phyloP scores from a whole-genome alignment of 768 basidiomycete genomes.

The Suillus paluster region DNA sequence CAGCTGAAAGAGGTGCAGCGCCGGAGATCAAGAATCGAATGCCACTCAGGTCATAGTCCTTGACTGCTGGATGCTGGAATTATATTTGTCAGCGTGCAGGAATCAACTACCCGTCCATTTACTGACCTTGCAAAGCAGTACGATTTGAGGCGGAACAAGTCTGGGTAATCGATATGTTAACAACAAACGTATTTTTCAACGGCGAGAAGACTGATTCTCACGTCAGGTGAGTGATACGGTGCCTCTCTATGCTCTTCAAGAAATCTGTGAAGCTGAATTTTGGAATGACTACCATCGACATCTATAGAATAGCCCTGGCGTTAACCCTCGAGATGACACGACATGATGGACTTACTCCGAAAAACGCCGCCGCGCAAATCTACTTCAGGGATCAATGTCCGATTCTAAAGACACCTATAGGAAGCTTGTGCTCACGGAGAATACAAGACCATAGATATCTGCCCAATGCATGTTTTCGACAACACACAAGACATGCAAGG shows the following conservation, averaged over 20 bases:
- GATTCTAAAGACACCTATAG: slow-evolving; percentile 2
- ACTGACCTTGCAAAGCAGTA: slow-evolving; percentile 66
- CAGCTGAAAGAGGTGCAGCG: slow-evolving; percentile 66
- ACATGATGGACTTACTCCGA: slow-evolving; percentile 44
- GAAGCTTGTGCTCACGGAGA: slow-evolving; percentile 45
- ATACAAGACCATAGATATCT: slow-evolving; percentile 67
- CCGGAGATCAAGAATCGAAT: slow-evolving; percentile 61
- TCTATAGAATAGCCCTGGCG: slow-evolving; percentile 34
- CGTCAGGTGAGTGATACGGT: slow-evolving; percentile 62
- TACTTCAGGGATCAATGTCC: slow-evolving; percentile 20
- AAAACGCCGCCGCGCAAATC: slow-evolving; percentile 58
- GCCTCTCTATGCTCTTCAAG: slow-evolving; percentile 60
- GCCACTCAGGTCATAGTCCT: slow-evolving; percentile 52
- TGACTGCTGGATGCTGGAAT: slow-evolving; percentile 52
- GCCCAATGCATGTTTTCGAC: not conserved
- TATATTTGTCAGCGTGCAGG: not conserved
- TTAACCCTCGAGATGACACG: not conserved
- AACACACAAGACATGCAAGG: not conserved
- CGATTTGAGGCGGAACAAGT: slow-evolving; percentile 70
- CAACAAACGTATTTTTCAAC: not conserved
- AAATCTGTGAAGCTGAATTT: slow-evolving; percentile 66
- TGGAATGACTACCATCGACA: slow-evolving; percentile 60
- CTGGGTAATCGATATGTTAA: slow-evolving; percentile 32
- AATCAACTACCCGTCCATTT: not conserved
- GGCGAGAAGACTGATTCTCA: slow-evolving; percentile 28